phyloP scores from a whole-genome alignment of 352 stramenopile genomes.

The Elongisporangium anandrum region DNA sequence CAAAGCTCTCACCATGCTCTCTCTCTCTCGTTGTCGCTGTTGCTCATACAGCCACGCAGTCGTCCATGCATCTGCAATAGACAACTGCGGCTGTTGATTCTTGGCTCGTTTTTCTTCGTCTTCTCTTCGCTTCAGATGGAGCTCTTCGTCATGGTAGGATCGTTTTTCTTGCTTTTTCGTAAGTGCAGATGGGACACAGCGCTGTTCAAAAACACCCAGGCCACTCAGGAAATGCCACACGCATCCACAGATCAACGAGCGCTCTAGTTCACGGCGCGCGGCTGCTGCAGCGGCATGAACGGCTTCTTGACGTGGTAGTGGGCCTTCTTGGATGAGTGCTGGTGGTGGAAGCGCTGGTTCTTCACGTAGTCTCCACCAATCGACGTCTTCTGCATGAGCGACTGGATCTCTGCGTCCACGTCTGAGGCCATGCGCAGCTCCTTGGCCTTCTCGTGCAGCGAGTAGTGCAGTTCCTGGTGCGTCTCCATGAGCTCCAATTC shows the following conservation, averaged over 20 bases:
- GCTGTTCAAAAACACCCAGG: not conserved
- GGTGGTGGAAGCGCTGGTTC: slow-evolving; percentile 24
- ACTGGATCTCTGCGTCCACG: slow-evolving; percentile 55
- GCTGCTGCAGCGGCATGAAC: slow-evolving; percentile 58
- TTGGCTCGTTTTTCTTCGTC: not conserved
- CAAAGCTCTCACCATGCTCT: not conserved
- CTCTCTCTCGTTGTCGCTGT: not conserved
- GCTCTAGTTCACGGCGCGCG: slow-evolving; percentile 61
- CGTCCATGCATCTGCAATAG: too few relatives aligned
- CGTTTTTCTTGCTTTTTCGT: not conserved
- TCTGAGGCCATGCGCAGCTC: slow-evolving; percentile 52
- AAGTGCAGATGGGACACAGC: not conserved
- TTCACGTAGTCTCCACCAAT: slow-evolving; percentile 40
- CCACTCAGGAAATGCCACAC: not conserved
- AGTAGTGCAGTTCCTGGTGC: slow-evolving; percentile 63
- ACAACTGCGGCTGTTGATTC: not conserved
- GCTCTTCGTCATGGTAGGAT: not conserved
- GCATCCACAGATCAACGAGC: not conserved
- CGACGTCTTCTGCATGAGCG: slow-evolving; percentile 43
- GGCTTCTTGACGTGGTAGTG: slow-evolving; percentile 37
- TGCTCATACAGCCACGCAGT: not conserved
- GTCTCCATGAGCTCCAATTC: slow-evolving; percentile 78
- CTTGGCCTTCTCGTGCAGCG: slow-evolving; percentile 46
- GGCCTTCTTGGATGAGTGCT: slow-evolving; percentile 28
- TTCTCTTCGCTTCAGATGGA: not conserved